phyloP scores from a whole-genome alignment of 2,329 filamentous ascomycete genomes.

The Aspergillus fischeri region DNA sequence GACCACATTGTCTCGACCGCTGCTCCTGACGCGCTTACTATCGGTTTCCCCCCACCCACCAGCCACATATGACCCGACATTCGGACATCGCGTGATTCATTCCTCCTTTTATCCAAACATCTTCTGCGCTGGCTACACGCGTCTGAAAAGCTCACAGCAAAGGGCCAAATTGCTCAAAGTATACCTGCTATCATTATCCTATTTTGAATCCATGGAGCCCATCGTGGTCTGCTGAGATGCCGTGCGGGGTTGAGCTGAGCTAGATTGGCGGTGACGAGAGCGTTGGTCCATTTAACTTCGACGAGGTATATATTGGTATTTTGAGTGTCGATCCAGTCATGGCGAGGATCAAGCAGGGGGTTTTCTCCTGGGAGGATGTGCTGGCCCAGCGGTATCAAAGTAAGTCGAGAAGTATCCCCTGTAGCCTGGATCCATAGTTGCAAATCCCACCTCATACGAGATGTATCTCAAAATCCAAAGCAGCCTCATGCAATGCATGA shows the following conservation, averaged over 20 bases:
- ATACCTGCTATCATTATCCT: neutral
- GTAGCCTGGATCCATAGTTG: neutral
- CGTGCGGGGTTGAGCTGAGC: neutral
- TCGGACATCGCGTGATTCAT: constrained; percentile 13
- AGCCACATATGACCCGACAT: constrained; percentile 1
- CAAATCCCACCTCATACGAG: neutral
- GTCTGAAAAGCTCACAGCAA: neutral
- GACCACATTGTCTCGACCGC: neutral
- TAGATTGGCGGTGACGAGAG: neutral
- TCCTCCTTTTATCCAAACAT: neutral
- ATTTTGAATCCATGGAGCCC: neutral
- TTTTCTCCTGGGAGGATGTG: constrained; percentile 41
- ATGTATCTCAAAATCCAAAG: neutral
- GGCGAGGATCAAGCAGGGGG: constrained; percentile 33
- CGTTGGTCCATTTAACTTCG: neutral
- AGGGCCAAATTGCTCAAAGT: neutral
- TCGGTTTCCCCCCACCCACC: constrained; percentile 6
- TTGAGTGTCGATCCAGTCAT: constrained; percentile 13
- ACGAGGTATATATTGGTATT: neutral
- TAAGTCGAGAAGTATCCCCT: constrained; percentile 15
- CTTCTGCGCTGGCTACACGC: neutral
- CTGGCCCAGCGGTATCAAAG: constrained; percentile 38
- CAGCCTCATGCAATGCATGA: neutral
- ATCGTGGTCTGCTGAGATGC: neutral
- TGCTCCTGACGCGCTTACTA: constrained; percentile 8